Percentiles rank a stretch among this genome's conserved stretches.
Conservation (phyloP, 2,329 filamentous ascomycete species). For the Ascochyta pisi region DNA sequence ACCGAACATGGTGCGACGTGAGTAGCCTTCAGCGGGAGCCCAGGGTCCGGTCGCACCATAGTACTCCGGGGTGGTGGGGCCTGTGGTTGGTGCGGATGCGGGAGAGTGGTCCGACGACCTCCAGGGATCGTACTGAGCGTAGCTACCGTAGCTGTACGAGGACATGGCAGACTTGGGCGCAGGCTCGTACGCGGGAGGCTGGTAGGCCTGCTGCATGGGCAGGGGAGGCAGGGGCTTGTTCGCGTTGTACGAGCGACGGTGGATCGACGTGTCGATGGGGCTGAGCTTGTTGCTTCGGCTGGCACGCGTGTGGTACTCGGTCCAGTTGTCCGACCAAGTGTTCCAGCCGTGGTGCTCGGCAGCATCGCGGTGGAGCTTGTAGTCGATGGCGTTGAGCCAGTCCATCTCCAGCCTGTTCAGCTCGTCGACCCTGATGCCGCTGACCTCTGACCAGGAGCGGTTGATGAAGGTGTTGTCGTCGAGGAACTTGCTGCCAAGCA, state of each 20-base stretch:
- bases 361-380: constrained; percentile 86
- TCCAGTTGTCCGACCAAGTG: constrained; percentile 71
- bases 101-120: constrained; percentile 56
- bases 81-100: constrained; percentile 61
- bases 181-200: constrained; percentile 42
- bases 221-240: constrained; percentile 55
- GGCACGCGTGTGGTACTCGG: constrained; percentile 62
- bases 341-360: constrained; percentile 75
- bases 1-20: constrained; percentile 52
- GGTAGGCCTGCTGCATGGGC: constrained; percentile 51
- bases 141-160: constrained; percentile 46
- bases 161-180: constrained; percentile 46
- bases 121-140: constrained; percentile 53
- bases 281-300: constrained; percentile 57
- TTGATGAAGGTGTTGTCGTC: constrained; percentile 99
- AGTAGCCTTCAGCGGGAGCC: constrained; percentile 54
- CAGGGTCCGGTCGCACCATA: constrained; percentile 56
- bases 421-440: constrained; percentile 82
- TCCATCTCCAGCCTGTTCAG: constrained; percentile 86
- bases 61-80: constrained; percentile 62
- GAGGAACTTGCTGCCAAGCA: constrained; percentile 92
- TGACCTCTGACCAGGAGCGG: constrained; percentile 94
- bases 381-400: constrained; percentile 83
- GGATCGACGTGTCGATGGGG: constrained; percentile 70
- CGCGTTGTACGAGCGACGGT: constrained; percentile 56